Evolutionary conservation across 148 eudicot species (phyloP), one percentile per base, ranked within the genome.

Genomic region (Agrostemma githago): DNA sequence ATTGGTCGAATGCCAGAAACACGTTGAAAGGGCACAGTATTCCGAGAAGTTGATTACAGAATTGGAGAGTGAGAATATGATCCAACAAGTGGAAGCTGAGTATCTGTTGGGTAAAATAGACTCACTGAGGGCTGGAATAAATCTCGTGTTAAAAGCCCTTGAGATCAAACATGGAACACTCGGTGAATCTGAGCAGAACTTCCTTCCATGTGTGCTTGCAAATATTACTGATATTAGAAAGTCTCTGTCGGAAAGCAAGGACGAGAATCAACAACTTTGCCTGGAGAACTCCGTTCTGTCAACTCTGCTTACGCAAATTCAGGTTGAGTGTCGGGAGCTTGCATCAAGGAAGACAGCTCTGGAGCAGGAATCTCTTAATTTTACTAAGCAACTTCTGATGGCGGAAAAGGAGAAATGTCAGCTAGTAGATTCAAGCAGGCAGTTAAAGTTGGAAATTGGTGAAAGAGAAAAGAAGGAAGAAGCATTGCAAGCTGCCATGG

Each of bases 21-120:
- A 95, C 53, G 85, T 80, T 3, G 93, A 92, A 78, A 89, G 89
- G 10, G 84, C 89, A 62, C 89, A 89, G 76, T 77, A 82, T 78
- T 85, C 92, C 0, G 96, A 95, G 74, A 82, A 83, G 77, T 78
- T 92, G 83, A 92, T 95, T 53, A 81, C 89, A 5, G 99, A 95
- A 82, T 78, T 95, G 72, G 97, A 95, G 87, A 80, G 81, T 71
- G 97, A 95, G 84, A 95, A 86, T 73, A 90, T 95, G 82, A 91
- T 92, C 85, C 90, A 90, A 61, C 89, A 95, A 77, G 86, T 95
- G 42, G 97, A 92, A 83, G 86, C 88, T 60, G 96, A 92, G 66
- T 85, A 85, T 74, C 76, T 95, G 76, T 75, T 92, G 65, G 96
- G 85, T 72, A 91, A 88, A 77, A 85, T 92, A 64, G 89, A 88